A percentile compares a stretch with the other conserved stretches of the same genome.
Conservation (phyloP, 441 rosid species). For the Brassica balearica region DNA sequence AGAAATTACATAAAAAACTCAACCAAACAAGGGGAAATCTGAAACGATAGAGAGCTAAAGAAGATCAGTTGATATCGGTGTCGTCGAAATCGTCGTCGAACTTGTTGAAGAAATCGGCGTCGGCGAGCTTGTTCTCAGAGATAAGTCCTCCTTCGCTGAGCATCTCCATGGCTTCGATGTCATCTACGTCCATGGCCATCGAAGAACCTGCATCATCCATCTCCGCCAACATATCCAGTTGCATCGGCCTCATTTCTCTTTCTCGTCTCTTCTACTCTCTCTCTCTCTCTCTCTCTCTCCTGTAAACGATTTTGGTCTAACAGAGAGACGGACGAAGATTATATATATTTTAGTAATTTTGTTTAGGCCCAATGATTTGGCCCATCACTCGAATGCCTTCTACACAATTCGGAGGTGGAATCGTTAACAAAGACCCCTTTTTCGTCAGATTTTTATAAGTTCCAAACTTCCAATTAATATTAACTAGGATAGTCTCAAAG, state of each 20-base stretch:
- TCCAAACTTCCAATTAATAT: too few relatives aligned
- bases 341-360: background rate
- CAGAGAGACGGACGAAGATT: background rate
- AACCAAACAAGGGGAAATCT: background rate
- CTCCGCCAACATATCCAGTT: conserved; percentile 29
- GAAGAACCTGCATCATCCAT: conserved; percentile 25
- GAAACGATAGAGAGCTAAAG: background rate
- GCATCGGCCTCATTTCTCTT: conserved; percentile 40
- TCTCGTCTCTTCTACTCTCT: conserved; percentile 1
- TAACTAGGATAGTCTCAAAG: too few relatives aligned
- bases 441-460: too few relatives aligned
- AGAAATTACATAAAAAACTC: background rate
- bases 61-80: conserved; percentile 70
- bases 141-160: conserved; percentile 72
- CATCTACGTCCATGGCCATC: conserved; percentile 91
- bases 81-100: conserved; percentile 96
- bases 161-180: conserved; percentile 80
- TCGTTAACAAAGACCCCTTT: background rate
- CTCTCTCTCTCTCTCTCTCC: background rate
- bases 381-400: background rate
- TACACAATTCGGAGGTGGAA: background rate
- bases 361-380: background rate
- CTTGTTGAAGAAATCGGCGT: conserved; percentile 91
- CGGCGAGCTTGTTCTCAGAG: conserved; percentile 54
- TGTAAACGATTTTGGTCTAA: background rate